Evolutionary conservation across 176 grass and related monocot genomes (phyloP), one percentile per base, ranked within the genome.

Genomic region (Zea luxurians): DNA sequence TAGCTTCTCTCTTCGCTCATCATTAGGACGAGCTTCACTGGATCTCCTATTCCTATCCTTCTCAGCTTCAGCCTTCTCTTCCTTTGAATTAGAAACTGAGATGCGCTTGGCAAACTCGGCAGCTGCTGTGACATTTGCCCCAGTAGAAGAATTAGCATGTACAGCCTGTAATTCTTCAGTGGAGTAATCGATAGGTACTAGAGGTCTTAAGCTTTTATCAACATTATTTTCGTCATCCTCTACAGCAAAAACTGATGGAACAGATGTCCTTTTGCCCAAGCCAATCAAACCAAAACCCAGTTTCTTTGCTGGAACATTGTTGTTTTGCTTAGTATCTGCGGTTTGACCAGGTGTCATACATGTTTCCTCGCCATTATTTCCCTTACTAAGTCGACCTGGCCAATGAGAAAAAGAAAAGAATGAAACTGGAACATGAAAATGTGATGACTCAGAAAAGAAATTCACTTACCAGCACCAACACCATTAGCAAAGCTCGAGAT

Each of bases 61-160:
- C 42, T 89, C 86, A 0, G 21, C 48, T 46, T 91, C 88, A 82
- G 64, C 10, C 66, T 82, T 95, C 70, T 96, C 96, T 77, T 92
- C 90, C 73, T 95, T 99, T 34, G 71, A 15, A 66, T 90, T 89
- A 73, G 85, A 84, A 79, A 79, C 67, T 62, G 90, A 91, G 48
- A 92, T 96, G 64, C 85, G 87, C 75, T 98, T 94, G 40, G 96
- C 92, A 80, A 90, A 92, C 78, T 98, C 96, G 82, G 94, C 83
- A 78, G 94, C 94, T 46, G 91, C 91, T 64, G 81, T 64, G 52
- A 93, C 85, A 86, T 97, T 93, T 63, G 76, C 68, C 55, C 69
- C 75, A 53, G 81, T 46, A 76, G 75, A 85, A 86, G 88, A 73
- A 87, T 90, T 86, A 21, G 61, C 42, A 38, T 86, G 92, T 79